Evolutionary conservation across 2,329 filamentous ascomycete genomes (phyloP).

Genomic region (Aaosphaeria pasadenensis): DNA sequence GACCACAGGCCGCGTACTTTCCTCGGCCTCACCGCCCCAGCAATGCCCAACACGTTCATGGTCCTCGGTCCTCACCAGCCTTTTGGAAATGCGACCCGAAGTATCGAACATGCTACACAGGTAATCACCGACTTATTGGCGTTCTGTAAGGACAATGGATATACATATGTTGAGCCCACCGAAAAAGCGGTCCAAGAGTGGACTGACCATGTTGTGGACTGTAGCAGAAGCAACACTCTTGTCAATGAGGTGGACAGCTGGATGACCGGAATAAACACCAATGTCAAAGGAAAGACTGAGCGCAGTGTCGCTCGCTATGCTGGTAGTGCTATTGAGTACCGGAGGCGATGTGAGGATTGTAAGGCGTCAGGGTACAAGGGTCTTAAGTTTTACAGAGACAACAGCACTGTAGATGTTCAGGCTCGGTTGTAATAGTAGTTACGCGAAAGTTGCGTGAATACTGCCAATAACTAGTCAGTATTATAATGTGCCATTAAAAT

Average conservation of each 20-base stretch:
- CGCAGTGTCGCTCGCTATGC: not conserved
- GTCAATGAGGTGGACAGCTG: not conserved
- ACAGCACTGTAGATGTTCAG: too few species aligned
- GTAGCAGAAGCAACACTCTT: conserved; percentile 18
- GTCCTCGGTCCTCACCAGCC: not conserved
- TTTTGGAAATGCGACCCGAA: not conserved
- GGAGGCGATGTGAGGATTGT: not conserved
- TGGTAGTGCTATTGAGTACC: not conserved
- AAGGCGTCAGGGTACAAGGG: not conserved
- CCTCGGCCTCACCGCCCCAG: conserved; percentile 21
- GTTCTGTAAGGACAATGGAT: not conserved
- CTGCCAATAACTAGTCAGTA: too few species aligned
- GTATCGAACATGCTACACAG: not conserved
- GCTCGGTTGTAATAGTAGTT: too few species aligned
- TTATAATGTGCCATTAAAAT: too few species aligned
- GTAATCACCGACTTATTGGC: not conserved
- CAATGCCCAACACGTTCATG: conserved; percentile 28
- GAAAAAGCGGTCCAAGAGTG: not conserved
- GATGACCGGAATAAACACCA: not conserved
- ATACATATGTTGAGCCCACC: not conserved
- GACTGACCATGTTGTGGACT: not conserved
- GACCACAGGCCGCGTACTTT: conserved; percentile 19
- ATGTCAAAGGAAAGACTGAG: not conserved
- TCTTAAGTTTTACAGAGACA: not conserved
- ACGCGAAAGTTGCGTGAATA: too few species aligned